Percentiles rank a stretch among this genome's conserved stretches.
Conservation (phyloP, 2,329 filamentous ascomycete genomes). For the Davidsoniella eucalypti region DNA sequence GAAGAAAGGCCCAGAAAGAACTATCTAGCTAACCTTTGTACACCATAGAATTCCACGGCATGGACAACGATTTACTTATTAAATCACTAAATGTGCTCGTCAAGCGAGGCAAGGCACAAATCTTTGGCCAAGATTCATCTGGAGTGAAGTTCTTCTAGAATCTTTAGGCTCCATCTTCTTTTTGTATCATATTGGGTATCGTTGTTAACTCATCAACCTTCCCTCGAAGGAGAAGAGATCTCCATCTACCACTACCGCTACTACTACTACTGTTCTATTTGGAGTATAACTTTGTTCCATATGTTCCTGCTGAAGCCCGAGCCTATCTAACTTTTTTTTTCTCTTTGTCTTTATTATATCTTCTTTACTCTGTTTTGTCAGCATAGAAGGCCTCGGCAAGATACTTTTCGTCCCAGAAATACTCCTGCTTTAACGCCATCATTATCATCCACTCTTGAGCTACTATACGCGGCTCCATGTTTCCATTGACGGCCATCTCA, state of each 20-base stretch:
- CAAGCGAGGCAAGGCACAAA: conserved; percentile 79
- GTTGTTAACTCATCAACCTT: background rate
- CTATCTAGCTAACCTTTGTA: background rate
- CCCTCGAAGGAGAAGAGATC: background rate
- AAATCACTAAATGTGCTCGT: conserved; percentile 68
- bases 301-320: no score
- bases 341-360: background rate
- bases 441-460: conserved; percentile 79
- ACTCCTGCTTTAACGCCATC: conserved; percentile 73
- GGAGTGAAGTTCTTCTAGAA: conserved; percentile 81
- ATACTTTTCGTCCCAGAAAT: conserved; percentile 51
- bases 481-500: conserved; percentile 59
- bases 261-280: no score
- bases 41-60: conserved; percentile 59
- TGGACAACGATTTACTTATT: conserved; percentile 67
- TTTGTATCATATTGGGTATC: no score
- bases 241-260: background rate
- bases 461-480: conserved; percentile 69
- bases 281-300: no score
- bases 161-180: conserved; percentile 26
- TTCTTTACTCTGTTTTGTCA: background rate
- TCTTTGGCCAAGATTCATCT: conserved; percentile 75
- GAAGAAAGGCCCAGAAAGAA: no score
- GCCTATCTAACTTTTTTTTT: no score
- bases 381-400: conserved; percentile 23